These are phyloP conservation scores for Phytopythium oedochilum DNA, from an alignment of 352 stramenopile genomes.

Conservation along the genomic window DNA sequence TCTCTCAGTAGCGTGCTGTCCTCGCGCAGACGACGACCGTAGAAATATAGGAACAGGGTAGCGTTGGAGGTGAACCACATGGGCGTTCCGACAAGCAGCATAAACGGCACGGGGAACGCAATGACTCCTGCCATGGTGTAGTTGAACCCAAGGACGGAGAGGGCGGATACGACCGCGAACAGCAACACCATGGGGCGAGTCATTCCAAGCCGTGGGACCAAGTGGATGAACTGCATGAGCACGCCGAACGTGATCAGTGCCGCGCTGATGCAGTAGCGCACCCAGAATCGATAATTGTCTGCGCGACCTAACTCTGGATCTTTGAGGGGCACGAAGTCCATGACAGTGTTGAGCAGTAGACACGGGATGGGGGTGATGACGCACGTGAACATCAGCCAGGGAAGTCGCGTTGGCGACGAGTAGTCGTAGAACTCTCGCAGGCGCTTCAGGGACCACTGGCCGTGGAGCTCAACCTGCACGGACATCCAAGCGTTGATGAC, in stretches of 20 bases:
- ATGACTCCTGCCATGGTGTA: slow-evolving; percentile 15
- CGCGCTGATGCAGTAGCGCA: slow-evolving; percentile 20
- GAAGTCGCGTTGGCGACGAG: background rate
- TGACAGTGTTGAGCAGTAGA: slow-evolving; percentile 19
- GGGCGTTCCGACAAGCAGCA: slow-evolving; percentile 24
- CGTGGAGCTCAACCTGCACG: slow-evolving; percentile 28
- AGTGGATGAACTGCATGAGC: slow-evolving; percentile 24
- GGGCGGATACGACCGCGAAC: background rate
- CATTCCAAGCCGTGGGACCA: slow-evolving; percentile 8
- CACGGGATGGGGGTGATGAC: slow-evolving; percentile 26
- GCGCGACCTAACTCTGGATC: slow-evolving; percentile 14
- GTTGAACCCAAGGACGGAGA: background rate
- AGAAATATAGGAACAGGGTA: slow-evolving; percentile 4
- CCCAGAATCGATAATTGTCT: slow-evolving; percentile 33
- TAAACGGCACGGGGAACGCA: slow-evolving; percentile 39
- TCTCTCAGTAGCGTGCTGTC: slow-evolving; percentile 8
- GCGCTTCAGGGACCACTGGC: slow-evolving; percentile 26
- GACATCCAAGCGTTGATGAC: slow-evolving; percentile 6
- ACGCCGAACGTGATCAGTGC: slow-evolving; percentile 24
- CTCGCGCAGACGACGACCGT: slow-evolving; percentile 2
- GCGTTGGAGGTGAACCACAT: slow-evolving; percentile 10
- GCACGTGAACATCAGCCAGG: slow-evolving; percentile 8
- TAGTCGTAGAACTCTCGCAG: slow-evolving; percentile 11
- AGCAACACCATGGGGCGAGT: background rate
- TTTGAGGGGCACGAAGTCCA: slow-evolving; percentile 21